Evolutionary conservation across 352 stramenopile genomes (phyloP), one percentile per base, ranked within the genome.

Genomic region (Globisporangium nunn): DNA sequence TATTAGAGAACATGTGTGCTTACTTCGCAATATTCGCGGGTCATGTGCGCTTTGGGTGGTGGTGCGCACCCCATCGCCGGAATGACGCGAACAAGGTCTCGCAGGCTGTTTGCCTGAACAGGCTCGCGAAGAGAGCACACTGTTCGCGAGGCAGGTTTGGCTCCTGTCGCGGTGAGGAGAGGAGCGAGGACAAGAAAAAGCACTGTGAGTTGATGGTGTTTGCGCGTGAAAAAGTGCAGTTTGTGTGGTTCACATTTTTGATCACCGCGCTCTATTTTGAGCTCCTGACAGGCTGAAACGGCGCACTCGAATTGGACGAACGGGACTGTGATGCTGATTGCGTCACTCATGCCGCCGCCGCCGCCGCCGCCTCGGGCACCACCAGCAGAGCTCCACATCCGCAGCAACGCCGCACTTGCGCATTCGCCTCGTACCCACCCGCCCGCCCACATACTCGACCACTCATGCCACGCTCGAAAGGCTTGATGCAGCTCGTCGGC

Each of bases 401-500:
- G 11, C 14, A 23, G 23, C 23, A 23, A 0, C 10, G 33, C 5
- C 33, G 5, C 44, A 30, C 18, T 23, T 17, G 8, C 44, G 44
- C 44, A 49, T 49, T 49, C 44, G 37, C 37, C 23, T 28, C 14
- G 17, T 14, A 37, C 11, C 18, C 50, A n/a, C 35, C 15, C n/a
- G 15, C 50, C 31, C 29, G 37, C 0, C n/a, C 17, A 51, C 18
- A 18, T 2, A 46, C 14, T 10, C 14, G 17, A 37, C 33, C 33
- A 23, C 23, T 23, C 23, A 61, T 61, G 54, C 14, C 18, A 3
- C 50, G 18, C 44, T 17, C 44, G 23, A 49, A 49, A 48, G 23
- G 18, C 40, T 46, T 33, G 4, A 86, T 91, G 68, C 58, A 78
- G 63, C 71, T 94, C 37, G 82, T 98, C 10, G 95, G 93, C 60